These are phyloP conservation scores for Caryopteris hybrid DNA, from an alignment of 305 asterid species.

Conservation along the genomic window DNA sequence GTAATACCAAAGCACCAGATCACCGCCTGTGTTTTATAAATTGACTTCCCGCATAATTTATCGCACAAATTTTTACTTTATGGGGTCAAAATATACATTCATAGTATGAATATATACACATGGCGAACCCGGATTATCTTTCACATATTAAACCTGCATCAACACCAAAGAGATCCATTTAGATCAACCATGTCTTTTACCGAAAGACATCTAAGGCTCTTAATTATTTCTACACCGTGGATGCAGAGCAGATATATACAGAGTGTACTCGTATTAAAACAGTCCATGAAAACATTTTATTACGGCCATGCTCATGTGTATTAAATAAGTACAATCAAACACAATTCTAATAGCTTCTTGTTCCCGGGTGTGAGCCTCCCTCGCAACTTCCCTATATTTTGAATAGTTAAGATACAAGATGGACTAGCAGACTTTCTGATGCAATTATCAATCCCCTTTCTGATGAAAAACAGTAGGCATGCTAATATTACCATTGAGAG, in stretches of 20 bases:
- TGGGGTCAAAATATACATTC: conserved; percentile 24
- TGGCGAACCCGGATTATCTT: conserved; percentile 52
- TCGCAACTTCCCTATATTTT: conserved; percentile 11
- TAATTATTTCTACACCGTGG: conserved; percentile 14
- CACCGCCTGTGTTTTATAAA: neutral
- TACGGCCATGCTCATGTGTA: conserved; percentile 20
- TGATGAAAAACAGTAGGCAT: conserved; percentile 83
- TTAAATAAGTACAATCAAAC: conserved; percentile 19
- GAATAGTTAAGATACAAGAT: conserved; percentile 10
- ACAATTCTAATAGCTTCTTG: conserved; percentile 6
- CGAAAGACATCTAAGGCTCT: conserved; percentile 8
- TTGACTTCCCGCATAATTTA: conserved; percentile 28
- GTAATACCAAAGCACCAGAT: neutral
- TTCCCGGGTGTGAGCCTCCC: conserved; percentile 8
- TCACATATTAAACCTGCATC: conserved; percentile 79
- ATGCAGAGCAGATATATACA: conserved; percentile 5
- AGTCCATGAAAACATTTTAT: conserved; percentile 14
- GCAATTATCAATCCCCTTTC: conserved; percentile 78
- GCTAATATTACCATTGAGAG: conserved; percentile 84
- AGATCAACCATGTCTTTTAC: conserved; percentile 35
- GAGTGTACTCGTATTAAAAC: conserved; percentile 2
- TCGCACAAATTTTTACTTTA: conserved; percentile 37
- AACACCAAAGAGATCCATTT: conserved; percentile 67
- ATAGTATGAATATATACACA: conserved; percentile 50
- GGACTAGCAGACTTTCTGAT: conserved; percentile 40